Percentiles rank a stretch among this genome's conserved stretches.
Evolutionary conservation across 2,329 filamentous ascomycete genomes (phyloP).

Genomic region (Fusarium pininemorale): DNA sequence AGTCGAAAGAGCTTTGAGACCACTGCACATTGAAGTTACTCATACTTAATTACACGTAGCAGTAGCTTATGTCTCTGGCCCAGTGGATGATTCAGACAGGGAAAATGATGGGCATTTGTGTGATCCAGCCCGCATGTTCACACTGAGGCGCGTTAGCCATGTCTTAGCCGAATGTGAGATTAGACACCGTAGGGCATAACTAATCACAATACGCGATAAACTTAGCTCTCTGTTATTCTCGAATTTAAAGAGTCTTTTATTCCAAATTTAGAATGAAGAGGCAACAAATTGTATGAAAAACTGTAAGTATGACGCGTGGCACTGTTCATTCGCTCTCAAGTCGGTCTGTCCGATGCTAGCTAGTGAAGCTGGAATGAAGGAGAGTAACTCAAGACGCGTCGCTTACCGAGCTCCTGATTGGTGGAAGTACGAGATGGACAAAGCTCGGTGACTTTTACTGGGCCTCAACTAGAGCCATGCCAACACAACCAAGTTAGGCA

Average conservation of each 20-base stretch:
- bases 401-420: not conserved
- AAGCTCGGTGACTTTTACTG: not conserved
- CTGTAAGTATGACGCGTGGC: not conserved
- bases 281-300: too few species aligned
- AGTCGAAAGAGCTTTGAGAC: accelerated
- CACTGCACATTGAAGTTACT: too few species aligned
- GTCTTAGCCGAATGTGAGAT: not conserved
- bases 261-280: not conserved
- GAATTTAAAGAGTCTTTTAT: not conserved
- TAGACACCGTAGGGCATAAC: not conserved
- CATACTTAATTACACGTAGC: too few species aligned
- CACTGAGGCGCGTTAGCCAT: not conserved
- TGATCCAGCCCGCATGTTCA: not conserved
- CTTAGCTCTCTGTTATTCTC: not conserved
- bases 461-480: not conserved
- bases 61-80: too few species aligned
- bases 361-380: not conserved
- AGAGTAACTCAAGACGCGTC: not conserved
- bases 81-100: not conserved
- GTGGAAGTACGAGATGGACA: not conserved
- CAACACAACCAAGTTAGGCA: not conserved
- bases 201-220: too few species aligned
- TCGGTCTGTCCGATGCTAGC: not conserved
- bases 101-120: not conserved
- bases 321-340: not conserved